Evolutionary conservation across 2,329 filamentous ascomycete species (phyloP).

Genomic region (Exophiala alcalophila): DNA sequence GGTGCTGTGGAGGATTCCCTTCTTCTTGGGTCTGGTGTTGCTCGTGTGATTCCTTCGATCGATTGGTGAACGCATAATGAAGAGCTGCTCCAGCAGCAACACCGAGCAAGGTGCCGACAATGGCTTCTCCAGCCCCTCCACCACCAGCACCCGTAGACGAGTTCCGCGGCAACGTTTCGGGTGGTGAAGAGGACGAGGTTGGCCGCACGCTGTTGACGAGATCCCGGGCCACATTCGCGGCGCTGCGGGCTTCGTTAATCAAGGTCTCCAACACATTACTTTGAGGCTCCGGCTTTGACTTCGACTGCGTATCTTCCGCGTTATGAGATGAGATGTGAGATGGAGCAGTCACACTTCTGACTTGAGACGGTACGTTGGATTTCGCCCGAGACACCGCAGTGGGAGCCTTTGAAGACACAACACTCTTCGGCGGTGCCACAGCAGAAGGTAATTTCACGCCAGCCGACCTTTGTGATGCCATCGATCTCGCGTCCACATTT

Average conservation of each 20-base stretch:
- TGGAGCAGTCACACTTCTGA: neutral
- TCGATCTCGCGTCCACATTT: slow-evolving; percentile 33
- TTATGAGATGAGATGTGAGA: slow-evolving; percentile 1
- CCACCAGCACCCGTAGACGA: slow-evolving; percentile 32
- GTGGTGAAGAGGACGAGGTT: slow-evolving; percentile 12
- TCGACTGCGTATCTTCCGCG: slow-evolving; percentile 6
- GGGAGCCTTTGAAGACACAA: slow-evolving; percentile 13
- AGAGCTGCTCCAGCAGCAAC: slow-evolving; percentile 74
- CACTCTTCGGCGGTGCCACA: slow-evolving; percentile 11
- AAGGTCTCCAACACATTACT: slow-evolving; percentile 38
- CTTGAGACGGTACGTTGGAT: slow-evolving; percentile 4
- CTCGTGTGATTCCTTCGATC: slow-evolving; percentile 29
- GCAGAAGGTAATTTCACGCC: slow-evolving; percentile 18
- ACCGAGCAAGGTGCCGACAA: slow-evolving; percentile 74
- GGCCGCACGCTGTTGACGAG: slow-evolving; percentile 28
- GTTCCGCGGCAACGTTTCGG: slow-evolving; percentile 25
- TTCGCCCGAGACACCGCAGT: slow-evolving; percentile 8
- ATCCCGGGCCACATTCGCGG: slow-evolving; percentile 27
- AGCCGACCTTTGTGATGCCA: slow-evolving; percentile 12
- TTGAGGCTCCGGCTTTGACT: slow-evolving; percentile 14
- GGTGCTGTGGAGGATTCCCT: slow-evolving; percentile 2
- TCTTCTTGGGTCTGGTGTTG: slow-evolving; percentile 6
- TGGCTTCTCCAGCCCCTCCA: slow-evolving; percentile 53
- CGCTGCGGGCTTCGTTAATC: slow-evolving; percentile 41
- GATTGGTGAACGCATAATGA: slow-evolving; percentile 70